Conservation (phyloP, 495 filamentous ascomycete genomes). For the Aspergillus wentii region DNA sequence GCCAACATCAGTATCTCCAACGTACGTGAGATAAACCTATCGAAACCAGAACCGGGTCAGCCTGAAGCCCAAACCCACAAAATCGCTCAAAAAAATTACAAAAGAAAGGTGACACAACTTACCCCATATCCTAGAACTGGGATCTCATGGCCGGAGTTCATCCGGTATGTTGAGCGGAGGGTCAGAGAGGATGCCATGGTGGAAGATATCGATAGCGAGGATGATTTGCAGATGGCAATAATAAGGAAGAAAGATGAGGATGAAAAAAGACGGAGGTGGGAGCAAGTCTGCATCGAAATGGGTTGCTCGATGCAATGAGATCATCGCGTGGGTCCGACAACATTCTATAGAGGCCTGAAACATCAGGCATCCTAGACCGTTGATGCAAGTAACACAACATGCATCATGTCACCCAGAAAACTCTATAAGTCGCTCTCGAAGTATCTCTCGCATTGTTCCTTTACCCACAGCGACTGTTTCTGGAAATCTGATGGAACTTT, state of each 20-base stretch:
- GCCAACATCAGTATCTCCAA: not conserved
- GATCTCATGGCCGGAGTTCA: constrained; percentile 77
- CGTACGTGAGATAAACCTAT: constrained; percentile 72
- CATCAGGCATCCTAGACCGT: too few relatives aligned
- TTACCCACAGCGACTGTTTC: constrained; percentile 8
- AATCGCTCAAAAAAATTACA: not conserved
- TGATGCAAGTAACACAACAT: too few relatives aligned
- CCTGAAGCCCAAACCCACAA: too few relatives aligned
- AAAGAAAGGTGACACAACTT: constrained; percentile 21
- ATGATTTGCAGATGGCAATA: not conserved
- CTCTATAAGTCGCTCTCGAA: too few relatives aligned
- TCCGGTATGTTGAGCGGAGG: constrained; percentile 27
- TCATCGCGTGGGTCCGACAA: too few relatives aligned
- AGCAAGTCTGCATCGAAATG: too few relatives aligned
- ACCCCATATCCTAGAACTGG: constrained; percentile 73
- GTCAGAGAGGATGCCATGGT: constrained; percentile 25
- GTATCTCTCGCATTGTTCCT: constrained; percentile 11
- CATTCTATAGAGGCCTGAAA: too few relatives aligned
- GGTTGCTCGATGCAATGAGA: too few relatives aligned
- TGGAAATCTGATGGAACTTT: constrained; percentile 12
- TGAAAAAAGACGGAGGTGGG: too few relatives aligned
- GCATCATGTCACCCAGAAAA: too few relatives aligned
- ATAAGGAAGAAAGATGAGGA: not conserved
- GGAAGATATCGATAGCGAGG: not conserved
- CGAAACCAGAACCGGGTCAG: too few relatives aligned